Percentiles rank a stretch among this genome's conserved stretches.
phyloP scores from a whole-genome alignment of 306 rosid species.

The Castanea mollissima region DNA sequence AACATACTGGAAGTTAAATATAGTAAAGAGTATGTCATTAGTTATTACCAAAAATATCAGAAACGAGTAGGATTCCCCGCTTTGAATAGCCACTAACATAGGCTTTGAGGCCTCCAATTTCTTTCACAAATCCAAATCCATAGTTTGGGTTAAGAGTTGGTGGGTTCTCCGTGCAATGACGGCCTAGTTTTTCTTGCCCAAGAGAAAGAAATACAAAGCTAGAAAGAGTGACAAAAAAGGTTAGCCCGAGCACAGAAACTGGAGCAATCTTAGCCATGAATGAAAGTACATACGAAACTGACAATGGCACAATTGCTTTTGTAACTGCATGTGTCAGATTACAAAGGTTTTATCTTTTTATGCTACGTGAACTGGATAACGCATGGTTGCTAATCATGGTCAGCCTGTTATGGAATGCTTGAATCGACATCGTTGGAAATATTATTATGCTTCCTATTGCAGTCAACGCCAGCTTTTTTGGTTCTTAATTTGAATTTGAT shows the following conservation, averaged over 20 bases:
- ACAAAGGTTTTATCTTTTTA: no score
- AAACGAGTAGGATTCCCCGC: not conserved
- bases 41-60: not conserved
- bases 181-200: not conserved
- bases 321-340: no score
- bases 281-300: not conserved
- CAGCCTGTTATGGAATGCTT: no score
- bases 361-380: no score
- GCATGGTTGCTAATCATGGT: no score
- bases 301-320: no score
- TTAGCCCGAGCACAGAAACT: not conserved
- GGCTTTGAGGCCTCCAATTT: not conserved
- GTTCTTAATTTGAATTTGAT: no score
- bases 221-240: not conserved
- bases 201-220: not conserved
- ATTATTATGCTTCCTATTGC: no score
- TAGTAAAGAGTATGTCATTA: not conserved
- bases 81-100: not conserved
- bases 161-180: slow-evolving; percentile 1
- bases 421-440: no score
- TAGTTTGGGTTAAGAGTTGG: not conserved
- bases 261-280: not conserved
- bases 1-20: not conserved
- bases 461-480: no score
- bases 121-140: not conserved